Evolutionary conservation across 2,329 filamentous ascomycete species (phyloP), one percentile per base, ranked within the genome.

Genomic region (Fusarium continuum): DNA sequence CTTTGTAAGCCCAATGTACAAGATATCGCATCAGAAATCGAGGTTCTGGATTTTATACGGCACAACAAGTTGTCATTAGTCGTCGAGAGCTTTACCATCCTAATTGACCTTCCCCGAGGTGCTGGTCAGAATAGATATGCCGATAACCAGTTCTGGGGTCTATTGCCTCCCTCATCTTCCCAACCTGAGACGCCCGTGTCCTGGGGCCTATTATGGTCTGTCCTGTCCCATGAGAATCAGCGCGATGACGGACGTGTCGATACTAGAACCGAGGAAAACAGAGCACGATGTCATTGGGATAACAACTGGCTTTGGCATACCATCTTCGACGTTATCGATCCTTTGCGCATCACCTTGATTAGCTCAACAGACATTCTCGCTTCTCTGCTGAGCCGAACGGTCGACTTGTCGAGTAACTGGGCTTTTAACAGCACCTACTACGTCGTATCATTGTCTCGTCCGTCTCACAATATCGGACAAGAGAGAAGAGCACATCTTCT

Each of bases 351-450:
- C 55, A 84, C 83, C 8, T 76, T 90, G 49, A 73, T 88, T 40
- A 88, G 88, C 1, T 84, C 88, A 7, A 87, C 89, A 0, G 78
- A 82, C 5, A 84, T 86, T 16, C 78, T 93, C 8, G 86, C 88
- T 2, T 81, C 81, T 1, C 77, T 91, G 43, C 76, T 89, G 5
- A 84, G 84, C 16, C 83, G 83, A 6, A 80, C 79, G 54, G 78
- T 90, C 23, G 82, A 84, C 44, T 78, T 85, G 32, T 79, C 79
- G 9, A 85, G 90, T 68, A 78, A 79, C 6, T 90, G 87, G 87
- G 83, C 83, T 20, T 91, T 91, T 66, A 81, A 86, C 51, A 85
- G 86, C 60, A 81, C 82, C 7, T 83, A 85, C 48, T 89, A 92
- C 65, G 81, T 88, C 34, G 72, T 92, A 7, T 82, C 81, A 0